phyloP scores from a whole-genome alignment of 148 eudicot species.

The Amaranthus palmeri region DNA sequence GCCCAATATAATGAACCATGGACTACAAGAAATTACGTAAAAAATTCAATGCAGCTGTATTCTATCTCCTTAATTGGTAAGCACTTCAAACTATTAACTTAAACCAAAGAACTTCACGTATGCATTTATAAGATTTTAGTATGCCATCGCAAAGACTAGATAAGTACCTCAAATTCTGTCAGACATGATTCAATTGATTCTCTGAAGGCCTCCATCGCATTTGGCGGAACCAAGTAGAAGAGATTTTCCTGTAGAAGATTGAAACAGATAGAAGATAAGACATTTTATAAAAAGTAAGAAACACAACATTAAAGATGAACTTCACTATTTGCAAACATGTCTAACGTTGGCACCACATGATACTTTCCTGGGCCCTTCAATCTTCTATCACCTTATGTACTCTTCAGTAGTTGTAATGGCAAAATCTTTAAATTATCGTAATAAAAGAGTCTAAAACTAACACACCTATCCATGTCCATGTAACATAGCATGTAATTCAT shows the following conservation, averaged over 20 bases:
- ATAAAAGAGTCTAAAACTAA: too few species aligned
- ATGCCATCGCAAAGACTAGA: background rate
- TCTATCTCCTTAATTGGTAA: background rate
- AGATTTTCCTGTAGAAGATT: constrained; percentile 59
- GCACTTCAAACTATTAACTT: background rate
- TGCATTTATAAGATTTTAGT: background rate
- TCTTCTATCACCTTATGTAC: too few species aligned
- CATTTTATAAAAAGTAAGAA: constrained; percentile 1
- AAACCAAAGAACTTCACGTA: background rate
- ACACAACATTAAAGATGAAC: background rate
- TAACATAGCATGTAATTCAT: background rate
- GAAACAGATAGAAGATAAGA: background rate
- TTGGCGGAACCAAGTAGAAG: constrained; percentile 62
- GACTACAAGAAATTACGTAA: background rate
- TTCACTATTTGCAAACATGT: too few species aligned
- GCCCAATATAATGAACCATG: background rate
- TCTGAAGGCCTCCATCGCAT: constrained; percentile 69
- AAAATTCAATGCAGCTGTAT: background rate
- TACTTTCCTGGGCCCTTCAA: too few species aligned
- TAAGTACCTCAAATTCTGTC: constrained; percentile 52
- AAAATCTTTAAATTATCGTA: too few species aligned
- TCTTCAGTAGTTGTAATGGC: too few species aligned
- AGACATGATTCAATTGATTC: constrained; percentile 64
- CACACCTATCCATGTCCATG: too few species aligned
- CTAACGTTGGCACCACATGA: too few species aligned